Conservation (phyloP, 768 basidiomycete genomes). For the Trametes elegans region DNA sequence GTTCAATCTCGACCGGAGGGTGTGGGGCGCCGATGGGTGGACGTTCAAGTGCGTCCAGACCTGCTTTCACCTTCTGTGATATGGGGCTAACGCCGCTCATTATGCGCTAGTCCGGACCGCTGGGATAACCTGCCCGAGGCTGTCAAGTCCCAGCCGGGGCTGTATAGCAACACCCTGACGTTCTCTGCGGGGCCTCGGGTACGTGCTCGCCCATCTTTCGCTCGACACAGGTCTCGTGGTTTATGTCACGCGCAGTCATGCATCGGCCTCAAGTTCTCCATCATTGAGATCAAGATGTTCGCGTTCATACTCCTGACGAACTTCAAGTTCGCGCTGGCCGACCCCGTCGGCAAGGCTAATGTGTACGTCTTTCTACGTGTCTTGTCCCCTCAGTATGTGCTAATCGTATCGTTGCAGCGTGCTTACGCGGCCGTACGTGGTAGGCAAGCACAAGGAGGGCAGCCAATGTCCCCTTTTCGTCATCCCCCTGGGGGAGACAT, state of each 20-base stretch:
- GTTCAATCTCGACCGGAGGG: conserved; percentile 70
- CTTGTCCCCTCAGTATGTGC: not conserved
- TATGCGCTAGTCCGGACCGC: conserved; percentile 79
- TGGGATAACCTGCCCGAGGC: conserved; percentile 76
- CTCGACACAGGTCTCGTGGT: not conserved
- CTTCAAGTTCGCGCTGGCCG: conserved; percentile 74
- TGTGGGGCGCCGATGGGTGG: conserved; percentile 85
- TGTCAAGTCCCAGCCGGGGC: conserved; percentile 64
- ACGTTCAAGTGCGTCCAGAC: conserved; percentile 58
- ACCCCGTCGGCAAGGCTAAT: conserved; percentile 78
- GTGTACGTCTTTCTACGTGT: conserved; percentile 35
- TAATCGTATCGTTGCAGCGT: conserved; percentile 6
- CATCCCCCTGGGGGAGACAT: conserved; percentile 16
- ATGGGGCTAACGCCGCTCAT: not conserved
- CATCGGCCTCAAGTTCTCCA: conserved; percentile 77
- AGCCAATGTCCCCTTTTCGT: conserved; percentile 31
- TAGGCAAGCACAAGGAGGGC: conserved; percentile 28
- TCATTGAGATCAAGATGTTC: conserved; percentile 82
- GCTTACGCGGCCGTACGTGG: conserved; percentile 30
- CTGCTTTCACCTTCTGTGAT: not conserved
- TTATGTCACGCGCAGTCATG: conserved; percentile 53
- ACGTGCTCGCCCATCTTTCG: conserved; percentile 28
- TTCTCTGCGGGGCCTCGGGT: conserved; percentile 85
- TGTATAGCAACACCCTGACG: conserved; percentile 67
- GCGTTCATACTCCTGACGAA: conserved; percentile 65